These are phyloP conservation scores for Russula sp. DNA, from an alignment of 768 basidiomycete species.

Conservation along the genomic window DNA sequence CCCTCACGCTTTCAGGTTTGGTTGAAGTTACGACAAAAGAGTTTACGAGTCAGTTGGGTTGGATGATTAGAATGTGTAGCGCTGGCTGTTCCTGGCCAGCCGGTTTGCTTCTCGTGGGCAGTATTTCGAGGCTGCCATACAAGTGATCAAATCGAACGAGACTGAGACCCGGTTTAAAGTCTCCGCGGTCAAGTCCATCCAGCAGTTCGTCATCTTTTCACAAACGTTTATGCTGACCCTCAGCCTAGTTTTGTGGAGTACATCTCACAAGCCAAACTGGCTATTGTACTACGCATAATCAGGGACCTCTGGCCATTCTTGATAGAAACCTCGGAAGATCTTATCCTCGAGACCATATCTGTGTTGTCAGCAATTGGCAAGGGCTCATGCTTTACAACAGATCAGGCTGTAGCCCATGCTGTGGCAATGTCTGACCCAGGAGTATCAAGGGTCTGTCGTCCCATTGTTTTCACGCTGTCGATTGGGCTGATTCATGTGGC, in stretches of 20 bases:
- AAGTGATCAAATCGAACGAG: conserved; percentile 67
- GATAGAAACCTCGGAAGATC: conserved; percentile 71
- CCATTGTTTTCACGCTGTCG: not conserved
- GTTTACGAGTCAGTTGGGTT: no score
- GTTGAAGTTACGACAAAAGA: no score
- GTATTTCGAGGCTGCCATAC: conserved; percentile 81
- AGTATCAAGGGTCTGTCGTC: conserved; percentile 66
- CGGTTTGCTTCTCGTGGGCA: conserved; percentile 82
- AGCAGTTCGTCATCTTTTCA: conserved; percentile 57
- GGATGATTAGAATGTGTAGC: no score
- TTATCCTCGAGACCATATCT: conserved; percentile 80
- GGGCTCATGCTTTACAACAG: conserved; percentile 61
- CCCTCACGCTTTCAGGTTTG: no score
- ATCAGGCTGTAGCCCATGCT: conserved; percentile 60
- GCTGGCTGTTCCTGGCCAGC: conserved; percentile 91
- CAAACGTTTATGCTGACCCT: not conserved
- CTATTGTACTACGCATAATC: conserved; percentile 67
- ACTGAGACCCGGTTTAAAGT: conserved; percentile 85
- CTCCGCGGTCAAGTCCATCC: conserved; percentile 87
- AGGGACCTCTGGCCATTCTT: conserved; percentile 81
- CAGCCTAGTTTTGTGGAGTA: conserved; percentile 59
- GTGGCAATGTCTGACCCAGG: conserved; percentile 72
- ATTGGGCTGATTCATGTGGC: conserved; percentile 16
- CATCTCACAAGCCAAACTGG: conserved; percentile 50
- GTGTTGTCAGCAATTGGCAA: conserved; percentile 70